These are phyloP conservation scores for Exophiala mesophila DNA, from an alignment of 2,329 filamentous ascomycete species.

Conservation along the genomic window DNA sequence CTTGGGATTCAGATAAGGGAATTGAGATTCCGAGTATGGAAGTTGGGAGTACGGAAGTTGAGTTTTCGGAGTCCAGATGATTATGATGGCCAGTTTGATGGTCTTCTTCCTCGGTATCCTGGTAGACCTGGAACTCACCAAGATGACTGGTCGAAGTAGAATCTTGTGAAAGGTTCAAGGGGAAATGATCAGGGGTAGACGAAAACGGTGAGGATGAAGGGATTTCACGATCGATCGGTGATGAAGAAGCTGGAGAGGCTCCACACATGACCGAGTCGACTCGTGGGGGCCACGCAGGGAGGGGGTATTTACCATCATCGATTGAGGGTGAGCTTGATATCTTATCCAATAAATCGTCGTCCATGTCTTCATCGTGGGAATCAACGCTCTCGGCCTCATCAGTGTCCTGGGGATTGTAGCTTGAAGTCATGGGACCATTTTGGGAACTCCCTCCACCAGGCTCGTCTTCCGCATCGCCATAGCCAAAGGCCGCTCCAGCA, in stretches of 20 bases:
- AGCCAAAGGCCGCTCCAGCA: conserved; percentile 13
- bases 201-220: conserved; percentile 30
- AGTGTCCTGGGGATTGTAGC: conserved; percentile 26
- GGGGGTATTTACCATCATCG: conserved; percentile 86
- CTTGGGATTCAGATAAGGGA: conserved; percentile 17
- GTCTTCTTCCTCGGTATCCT: background rate
- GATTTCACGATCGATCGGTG: conserved; percentile 26
- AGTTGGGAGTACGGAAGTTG: background rate
- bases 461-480: conserved; percentile 55
- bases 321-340: conserved; percentile 98
- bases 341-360: conserved; percentile 96
- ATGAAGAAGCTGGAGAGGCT: conserved; percentile 23
- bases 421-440: conserved; percentile 18
- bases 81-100: conserved; percentile 10
- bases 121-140: conserved; percentile 43
- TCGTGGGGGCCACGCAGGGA: conserved; percentile 40
- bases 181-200: conserved; percentile 28
- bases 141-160: conserved; percentile 35
- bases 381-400: conserved; percentile 55
- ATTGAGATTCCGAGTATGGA: background rate
- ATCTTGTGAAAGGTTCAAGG: conserved; percentile 34
- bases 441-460: conserved; percentile 46
- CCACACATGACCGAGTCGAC: conserved; percentile 37
- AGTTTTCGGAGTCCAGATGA: background rate
- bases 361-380: conserved; percentile 65